Evolutionary conservation across 164 flowering plant species (phyloP).

Genomic region (Magnolia kwangsiensis): DNA sequence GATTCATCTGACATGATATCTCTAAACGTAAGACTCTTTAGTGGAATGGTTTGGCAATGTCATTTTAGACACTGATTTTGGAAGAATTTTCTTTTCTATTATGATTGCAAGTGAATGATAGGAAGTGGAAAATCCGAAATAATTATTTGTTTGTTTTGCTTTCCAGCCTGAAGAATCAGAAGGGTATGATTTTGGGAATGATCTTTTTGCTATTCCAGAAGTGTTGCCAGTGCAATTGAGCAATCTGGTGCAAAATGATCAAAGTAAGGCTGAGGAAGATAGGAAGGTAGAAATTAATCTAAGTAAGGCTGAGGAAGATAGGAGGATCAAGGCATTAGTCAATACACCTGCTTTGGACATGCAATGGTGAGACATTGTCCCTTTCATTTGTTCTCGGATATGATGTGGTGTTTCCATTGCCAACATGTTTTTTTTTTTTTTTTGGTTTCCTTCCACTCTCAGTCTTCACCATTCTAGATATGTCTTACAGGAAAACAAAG

Average conservation of each 20-base stretch:
- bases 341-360: no score
- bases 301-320: slow-evolving; percentile 67
- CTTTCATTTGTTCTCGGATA: no score
- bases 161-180: slow-evolving; percentile 69
- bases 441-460: no score
- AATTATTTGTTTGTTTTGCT: not conserved
- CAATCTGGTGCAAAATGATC: slow-evolving; percentile 25
- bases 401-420: no score
- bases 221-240: slow-evolving; percentile 41
- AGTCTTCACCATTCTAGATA: no score
- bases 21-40: slow-evolving; percentile 38
- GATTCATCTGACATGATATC: slow-evolving; percentile 44
- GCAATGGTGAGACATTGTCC: no score
- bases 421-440: no score
- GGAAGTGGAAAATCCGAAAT: not conserved
- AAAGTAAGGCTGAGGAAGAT: slow-evolving; percentile 25
- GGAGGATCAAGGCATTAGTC: slow-evolving; percentile 70
- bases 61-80: not conserved
- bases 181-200: slow-evolving; percentile 92
- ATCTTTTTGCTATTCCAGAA: slow-evolving; percentile 82
- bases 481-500: no score
- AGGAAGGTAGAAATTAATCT: slow-evolving; percentile 83
- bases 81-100: not conserved
- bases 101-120: not conserved
- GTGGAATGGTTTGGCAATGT: not conserved